Percentiles rank a stretch among this genome's conserved stretches.
Conservation (phyloP, 2,329 filamentous ascomycete species). For the Microascus cirrosus region DNA sequence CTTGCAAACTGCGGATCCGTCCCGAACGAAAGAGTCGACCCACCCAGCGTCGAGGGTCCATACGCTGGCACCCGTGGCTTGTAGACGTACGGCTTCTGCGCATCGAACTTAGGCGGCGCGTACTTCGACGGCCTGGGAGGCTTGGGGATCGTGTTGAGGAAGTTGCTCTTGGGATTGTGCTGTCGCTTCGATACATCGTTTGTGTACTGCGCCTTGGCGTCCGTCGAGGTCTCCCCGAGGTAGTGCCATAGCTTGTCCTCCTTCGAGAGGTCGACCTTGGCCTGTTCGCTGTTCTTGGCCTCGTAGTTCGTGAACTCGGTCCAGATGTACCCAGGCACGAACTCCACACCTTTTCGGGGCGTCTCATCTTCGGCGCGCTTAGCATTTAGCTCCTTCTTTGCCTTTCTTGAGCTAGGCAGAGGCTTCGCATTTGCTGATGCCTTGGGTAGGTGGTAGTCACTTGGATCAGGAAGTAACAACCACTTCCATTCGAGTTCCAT, state of each 20-base stretch:
- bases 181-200: constrained; percentile 52
- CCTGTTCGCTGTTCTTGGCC: constrained; percentile 35
- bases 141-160: constrained; percentile 57
- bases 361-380: constrained; percentile 50
- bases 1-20: neutral
- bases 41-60: neutral
- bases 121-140: constrained; percentile 24
- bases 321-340: constrained; percentile 61
- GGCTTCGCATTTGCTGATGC: constrained; percentile 63
- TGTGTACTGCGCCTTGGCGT: constrained; percentile 84
- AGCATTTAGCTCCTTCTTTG: constrained; percentile 56
- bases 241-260: constrained; percentile 80
- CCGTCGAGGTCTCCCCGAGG: constrained; percentile 74
- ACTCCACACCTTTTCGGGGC: constrained; percentile 54
- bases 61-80: neutral
- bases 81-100: neutral
- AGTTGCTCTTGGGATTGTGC: constrained; percentile 61
- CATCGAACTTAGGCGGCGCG: neutral
- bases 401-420: constrained; percentile 52
- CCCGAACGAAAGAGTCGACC: neutral
- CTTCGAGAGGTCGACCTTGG: constrained; percentile 60
- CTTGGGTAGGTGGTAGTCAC: constrained; percentile 62
- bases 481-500: constrained; percentile 80
- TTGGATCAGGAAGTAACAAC: constrained; percentile 60
- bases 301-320: constrained; percentile 65